Percentiles rank a stretch among this genome's conserved stretches.
Evolutionary conservation across 371 early-diverging fungal genomes (phyloP).

Genomic region (Mucor ambiguus): DNA sequence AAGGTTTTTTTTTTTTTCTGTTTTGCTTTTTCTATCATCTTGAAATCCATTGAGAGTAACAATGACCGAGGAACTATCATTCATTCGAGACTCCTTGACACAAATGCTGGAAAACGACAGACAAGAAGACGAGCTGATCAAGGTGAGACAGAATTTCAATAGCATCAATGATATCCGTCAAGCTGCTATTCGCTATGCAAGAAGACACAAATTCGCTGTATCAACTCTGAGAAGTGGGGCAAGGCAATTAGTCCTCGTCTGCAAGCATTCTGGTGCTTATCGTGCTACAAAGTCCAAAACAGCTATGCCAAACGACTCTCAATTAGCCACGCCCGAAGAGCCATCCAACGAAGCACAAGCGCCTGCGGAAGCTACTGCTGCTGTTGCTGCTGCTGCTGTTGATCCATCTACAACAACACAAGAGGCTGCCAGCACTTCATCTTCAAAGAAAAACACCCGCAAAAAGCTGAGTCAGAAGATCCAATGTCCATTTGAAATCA

Average conservation of each 20-base stretch:
- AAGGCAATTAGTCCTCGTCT: conserved; percentile 14
- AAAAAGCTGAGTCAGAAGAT: conserved; percentile 16
- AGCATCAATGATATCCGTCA: conserved; percentile 13
- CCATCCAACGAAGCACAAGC: neutral
- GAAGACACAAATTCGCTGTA: conserved; percentile 22
- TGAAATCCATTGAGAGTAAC: neutral
- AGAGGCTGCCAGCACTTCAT: neutral
- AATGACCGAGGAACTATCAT: conserved; percentile 2
- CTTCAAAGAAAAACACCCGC: conserved; percentile 3
- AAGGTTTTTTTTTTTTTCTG: neutral
- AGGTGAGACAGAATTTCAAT: conserved; percentile 1
- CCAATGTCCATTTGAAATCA: conserved; percentile 21
- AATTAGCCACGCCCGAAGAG: neutral
- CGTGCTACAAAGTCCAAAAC: conserved; percentile 7
- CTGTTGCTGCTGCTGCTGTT: too few relatives aligned
- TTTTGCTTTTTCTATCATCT: neutral
- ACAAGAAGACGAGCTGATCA: conserved; percentile 5
- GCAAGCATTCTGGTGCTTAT: conserved; percentile 20
- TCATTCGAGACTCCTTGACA: neutral
- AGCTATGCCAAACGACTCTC: neutral
- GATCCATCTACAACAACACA: neutral
- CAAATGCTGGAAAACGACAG: neutral
- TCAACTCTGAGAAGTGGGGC: conserved; percentile 18
- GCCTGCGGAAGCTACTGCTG: neutral
- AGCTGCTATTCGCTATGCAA: conserved; percentile 24